Evolutionary conservation across 495 filamentous ascomycete genomes (phyloP).

Genomic region (Annulohypoxylon stygium): DNA sequence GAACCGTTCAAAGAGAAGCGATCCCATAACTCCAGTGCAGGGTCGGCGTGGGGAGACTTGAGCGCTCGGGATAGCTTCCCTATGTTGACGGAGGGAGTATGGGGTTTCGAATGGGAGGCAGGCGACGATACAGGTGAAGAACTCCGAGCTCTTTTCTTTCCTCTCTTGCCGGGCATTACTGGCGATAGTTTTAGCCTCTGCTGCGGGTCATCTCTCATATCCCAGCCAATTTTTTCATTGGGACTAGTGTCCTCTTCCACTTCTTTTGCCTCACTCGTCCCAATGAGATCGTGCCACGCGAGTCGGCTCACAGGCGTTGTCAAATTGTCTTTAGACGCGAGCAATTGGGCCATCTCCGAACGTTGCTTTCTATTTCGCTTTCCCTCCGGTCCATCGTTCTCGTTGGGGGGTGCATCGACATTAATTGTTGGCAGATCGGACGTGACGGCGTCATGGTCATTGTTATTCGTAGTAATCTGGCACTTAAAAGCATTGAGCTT

Average conservation of each 20-base stretch:
- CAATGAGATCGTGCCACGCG: constrained; percentile 83
- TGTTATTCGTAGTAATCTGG: constrained; percentile 35
- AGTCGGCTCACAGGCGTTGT: constrained; percentile 82
- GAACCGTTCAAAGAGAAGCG: constrained; percentile 68
- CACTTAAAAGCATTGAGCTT: constrained; percentile 66
- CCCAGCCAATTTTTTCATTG: constrained; percentile 59
- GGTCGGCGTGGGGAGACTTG: constrained; percentile 83
- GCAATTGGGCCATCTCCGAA: constrained; percentile 5
- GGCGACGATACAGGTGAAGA: constrained; percentile 86
- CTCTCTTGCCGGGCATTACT: constrained; percentile 61
- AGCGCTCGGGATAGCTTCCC: constrained; percentile 68
- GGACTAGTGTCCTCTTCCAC: constrained; percentile 61
- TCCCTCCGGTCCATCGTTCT: constrained; percentile 26
- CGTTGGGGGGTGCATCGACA: constrained; percentile 9
- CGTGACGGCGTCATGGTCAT: constrained; percentile 3
- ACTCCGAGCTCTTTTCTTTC: constrained; percentile 80
- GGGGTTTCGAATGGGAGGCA: constrained; percentile 44
- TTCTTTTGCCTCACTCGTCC: constrained; percentile 68
- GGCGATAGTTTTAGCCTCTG: constrained; percentile 62
- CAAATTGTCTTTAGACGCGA: constrained; percentile 57
- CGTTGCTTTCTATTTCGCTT: constrained; percentile 27
- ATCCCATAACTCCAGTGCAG: constrained; percentile 88
- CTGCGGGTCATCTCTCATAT: constrained; percentile 50
- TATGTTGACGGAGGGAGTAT: constrained; percentile 56
- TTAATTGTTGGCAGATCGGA: not conserved